Percentiles rank a stretch among this genome's conserved stretches.
phyloP scores from a whole-genome alignment of 768 basidiomycete species.

The Hypholoma sublateritium region DNA sequence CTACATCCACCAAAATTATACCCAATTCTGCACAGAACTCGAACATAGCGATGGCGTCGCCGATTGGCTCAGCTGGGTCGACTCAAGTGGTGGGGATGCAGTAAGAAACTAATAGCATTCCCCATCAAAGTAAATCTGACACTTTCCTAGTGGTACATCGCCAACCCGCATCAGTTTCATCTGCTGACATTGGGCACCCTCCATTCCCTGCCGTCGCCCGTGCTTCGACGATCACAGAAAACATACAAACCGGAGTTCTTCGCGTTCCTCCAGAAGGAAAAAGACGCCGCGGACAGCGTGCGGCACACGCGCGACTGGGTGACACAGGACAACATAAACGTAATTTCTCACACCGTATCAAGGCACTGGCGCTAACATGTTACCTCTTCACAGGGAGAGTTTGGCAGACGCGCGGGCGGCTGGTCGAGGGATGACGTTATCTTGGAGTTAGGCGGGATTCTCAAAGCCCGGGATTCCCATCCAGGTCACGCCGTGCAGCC shows the following conservation, averaged over 20 bases:
- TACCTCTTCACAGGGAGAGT: slow-evolving; percentile 16
- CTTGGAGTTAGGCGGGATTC: slow-evolving; percentile 57
- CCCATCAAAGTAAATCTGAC: background rate
- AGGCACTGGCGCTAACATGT: background rate
- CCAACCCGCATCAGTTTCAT: slow-evolving; percentile 87
- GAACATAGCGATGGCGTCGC: slow-evolving; percentile 71
- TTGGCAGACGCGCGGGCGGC: slow-evolving; percentile 31
- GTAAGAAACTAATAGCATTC: slow-evolving; percentile 20
- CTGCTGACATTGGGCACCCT: slow-evolving; percentile 78
- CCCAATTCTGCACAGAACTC: slow-evolving; percentile 76
- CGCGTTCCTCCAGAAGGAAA: slow-evolving; percentile 53
- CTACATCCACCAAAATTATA: slow-evolving; percentile 94
- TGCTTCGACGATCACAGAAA: slow-evolving; percentile 76
- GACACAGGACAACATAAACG: slow-evolving; percentile 26
- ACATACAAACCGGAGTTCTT: slow-evolving; percentile 89
- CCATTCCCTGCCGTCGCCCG: slow-evolving; percentile 87
- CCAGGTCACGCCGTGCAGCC: slow-evolving; percentile 5
- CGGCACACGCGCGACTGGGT: slow-evolving; percentile 62
- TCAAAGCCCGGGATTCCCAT: slow-evolving; percentile 44
- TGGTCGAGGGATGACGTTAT: slow-evolving; percentile 56
- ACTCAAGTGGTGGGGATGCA: slow-evolving; percentile 63
- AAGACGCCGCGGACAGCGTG: slow-evolving; percentile 61
- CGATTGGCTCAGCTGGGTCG: slow-evolving; percentile 78
- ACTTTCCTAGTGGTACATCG: slow-evolving; percentile 55
- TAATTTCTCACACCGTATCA: background rate